phyloP scores from a whole-genome alignment of 441 rosid genomes.

The Populus hybrid region DNA sequence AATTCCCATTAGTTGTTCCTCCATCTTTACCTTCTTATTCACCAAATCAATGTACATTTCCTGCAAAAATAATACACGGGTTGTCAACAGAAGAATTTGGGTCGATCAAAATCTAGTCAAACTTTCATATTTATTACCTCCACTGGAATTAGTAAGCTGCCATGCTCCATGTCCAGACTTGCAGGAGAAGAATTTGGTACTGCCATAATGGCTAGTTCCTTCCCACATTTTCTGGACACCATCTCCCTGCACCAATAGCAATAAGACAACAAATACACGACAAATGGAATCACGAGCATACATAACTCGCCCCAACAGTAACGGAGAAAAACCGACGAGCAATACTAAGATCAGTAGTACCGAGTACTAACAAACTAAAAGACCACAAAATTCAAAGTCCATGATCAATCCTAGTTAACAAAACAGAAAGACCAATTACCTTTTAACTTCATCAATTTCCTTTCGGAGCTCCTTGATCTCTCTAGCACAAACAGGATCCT shows the following conservation, averaged over 20 bases:
- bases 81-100: conserved; percentile 2
- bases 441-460: conserved; percentile 47
- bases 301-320: background rate
- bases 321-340: background rate
- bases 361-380: background rate
- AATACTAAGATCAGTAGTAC: background rate
- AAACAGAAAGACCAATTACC: conserved; percentile 30
- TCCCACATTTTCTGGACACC: conserved; percentile 52
- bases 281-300: background rate
- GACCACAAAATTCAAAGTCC: background rate
- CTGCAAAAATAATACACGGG: conserved; percentile 31
- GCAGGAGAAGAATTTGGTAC: conserved; percentile 44
- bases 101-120: conserved; percentile 1
- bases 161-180: conserved; percentile 40
- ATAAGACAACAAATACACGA: background rate
- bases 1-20: conserved; percentile 53
- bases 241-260: conserved; percentile 38
- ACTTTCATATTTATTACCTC: conserved; percentile 43
- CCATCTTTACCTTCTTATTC: conserved; percentile 57
- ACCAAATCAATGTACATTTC: conserved; percentile 53
- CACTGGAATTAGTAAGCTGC: conserved; percentile 38
- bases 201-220: conserved; percentile 32
- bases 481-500: conserved; percentile 77
- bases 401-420: background rate
- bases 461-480: conserved; percentile 63